Conservation (phyloP, 192 early-diverging fungal species). For the Entomortierella beljakovae region DNA sequence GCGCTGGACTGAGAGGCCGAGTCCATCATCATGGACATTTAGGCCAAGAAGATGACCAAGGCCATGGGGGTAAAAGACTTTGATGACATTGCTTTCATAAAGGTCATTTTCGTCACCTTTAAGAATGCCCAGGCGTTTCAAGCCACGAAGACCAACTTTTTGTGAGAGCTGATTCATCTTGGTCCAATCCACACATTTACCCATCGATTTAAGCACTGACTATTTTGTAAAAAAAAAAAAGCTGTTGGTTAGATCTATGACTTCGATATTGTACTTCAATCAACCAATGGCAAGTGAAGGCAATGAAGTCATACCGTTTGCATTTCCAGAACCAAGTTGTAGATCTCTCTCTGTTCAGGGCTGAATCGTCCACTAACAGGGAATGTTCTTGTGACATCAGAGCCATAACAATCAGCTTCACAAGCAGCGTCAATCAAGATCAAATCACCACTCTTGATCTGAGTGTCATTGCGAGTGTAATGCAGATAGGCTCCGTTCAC, state of each 20-base stretch:
- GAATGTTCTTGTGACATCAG: constrained; percentile 91
- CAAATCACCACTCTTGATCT: constrained; percentile 61
- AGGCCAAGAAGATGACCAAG: constrained; percentile 89
- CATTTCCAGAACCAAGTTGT: constrained; percentile 85
- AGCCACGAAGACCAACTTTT: constrained; percentile 72
- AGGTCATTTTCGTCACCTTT: constrained; percentile 73
- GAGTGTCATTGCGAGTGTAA: constrained; percentile 81
- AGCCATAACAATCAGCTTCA: constrained; percentile 83
- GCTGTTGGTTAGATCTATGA: neutral
- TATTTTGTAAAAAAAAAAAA: constrained; percentile 9
- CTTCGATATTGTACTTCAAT: no score
- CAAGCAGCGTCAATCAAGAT: constrained; percentile 91
- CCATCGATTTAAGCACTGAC: constrained; percentile 72
- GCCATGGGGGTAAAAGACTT: constrained; percentile 93
- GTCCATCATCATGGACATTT: constrained; percentile 89
- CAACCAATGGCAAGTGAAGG: no score
- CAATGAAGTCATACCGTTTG: constrained; percentile 75
- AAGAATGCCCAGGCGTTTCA: constrained; percentile 79
- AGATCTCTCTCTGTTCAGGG: constrained; percentile 76
- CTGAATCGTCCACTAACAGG: constrained; percentile 83
- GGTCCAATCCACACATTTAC: constrained; percentile 83
- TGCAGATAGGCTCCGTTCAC: constrained; percentile 84
- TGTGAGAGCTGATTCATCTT: constrained; percentile 83
- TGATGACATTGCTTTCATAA: constrained; percentile 74
- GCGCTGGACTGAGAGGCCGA: constrained; percentile 62